These are phyloP conservation scores for Zygosaccharomyces siamensis DNA, from an alignment of 805 yeast species.

Conservation along the genomic window DNA sequence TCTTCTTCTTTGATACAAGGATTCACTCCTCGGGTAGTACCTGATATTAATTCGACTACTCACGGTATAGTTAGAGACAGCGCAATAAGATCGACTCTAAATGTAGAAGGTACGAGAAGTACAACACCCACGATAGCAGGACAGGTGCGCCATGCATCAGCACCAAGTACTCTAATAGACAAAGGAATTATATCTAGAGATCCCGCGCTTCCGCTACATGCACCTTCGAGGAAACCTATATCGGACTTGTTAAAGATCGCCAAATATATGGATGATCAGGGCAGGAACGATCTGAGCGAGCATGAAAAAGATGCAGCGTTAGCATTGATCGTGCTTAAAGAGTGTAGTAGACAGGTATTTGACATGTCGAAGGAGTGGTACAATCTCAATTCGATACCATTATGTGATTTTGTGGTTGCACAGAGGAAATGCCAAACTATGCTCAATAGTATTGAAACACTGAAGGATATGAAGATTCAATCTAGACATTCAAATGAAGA, in stretches of 20 bases:
- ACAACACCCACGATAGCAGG: not conserved
- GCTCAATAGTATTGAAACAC: constrained; percentile 11
- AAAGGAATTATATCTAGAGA: not conserved
- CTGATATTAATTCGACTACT: constrained; percentile 6
- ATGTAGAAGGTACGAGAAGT: not conserved
- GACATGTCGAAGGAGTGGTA: constrained; percentile 11
- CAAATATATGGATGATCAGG: constrained; percentile 4
- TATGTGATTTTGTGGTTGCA: constrained; percentile 15
- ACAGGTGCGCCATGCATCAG: constrained; percentile 1
- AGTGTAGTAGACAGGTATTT: constrained; percentile 8
- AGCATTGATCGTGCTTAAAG: constrained; percentile 10
- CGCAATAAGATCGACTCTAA: constrained; percentile 11
- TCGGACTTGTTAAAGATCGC: constrained; percentile 4
- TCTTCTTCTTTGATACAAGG: not conserved
- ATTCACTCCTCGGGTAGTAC: constrained; percentile 8
- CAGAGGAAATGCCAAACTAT: constrained; percentile 15
- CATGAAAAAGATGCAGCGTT: constrained; percentile 12
- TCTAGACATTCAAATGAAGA: not conserved
- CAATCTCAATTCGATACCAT: constrained; percentile 5
- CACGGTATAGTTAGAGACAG: constrained; percentile 7
- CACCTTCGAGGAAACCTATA: constrained; percentile 1
- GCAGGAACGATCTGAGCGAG: constrained; percentile 2
- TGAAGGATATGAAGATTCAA: constrained; percentile 11
- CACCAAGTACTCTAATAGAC: not conserved
- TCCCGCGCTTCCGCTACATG: not conserved